phyloP scores from a whole-genome alignment of 2,329 filamentous ascomycete species.

The Beauveria varroae region DNA sequence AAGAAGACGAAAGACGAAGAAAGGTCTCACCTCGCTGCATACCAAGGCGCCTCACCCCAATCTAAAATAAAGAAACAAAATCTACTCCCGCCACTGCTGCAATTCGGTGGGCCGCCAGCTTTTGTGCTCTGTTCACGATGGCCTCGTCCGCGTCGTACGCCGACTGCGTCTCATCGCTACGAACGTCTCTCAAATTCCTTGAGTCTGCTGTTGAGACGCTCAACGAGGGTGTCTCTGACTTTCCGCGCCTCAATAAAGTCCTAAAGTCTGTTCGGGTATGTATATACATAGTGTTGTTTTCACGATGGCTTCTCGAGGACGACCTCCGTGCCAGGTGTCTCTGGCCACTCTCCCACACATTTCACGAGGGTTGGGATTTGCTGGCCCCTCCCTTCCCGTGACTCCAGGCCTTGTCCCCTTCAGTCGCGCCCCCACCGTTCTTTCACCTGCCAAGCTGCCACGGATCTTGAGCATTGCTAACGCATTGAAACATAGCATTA shows the following conservation, averaged over 20 bases:
- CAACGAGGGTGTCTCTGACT: conserved; percentile 48
- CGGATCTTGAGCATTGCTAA: background rate
- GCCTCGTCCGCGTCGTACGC: conserved; percentile 34
- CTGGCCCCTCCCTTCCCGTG: background rate
- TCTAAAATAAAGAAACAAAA: background rate
- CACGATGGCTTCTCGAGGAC: conserved; percentile 2
- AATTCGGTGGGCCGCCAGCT: conserved; percentile 2
- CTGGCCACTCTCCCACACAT: background rate
- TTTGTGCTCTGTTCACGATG: conserved; percentile 13
- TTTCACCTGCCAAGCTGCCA: background rate
- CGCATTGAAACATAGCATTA: conserved; percentile 59
- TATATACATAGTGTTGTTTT: conserved; percentile 10
- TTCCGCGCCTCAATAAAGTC: conserved; percentile 46
- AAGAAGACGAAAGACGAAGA: background rate
- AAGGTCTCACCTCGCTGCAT: background rate
- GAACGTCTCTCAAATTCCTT: conserved; percentile 52
- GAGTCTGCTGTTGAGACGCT: conserved; percentile 53
- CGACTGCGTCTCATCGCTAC: conserved; percentile 53
- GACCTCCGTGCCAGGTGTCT: background rate
- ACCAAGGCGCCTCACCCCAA: background rate
- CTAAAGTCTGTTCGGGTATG: conserved; percentile 51
- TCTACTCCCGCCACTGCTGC: conserved; percentile 8
- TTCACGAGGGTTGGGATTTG: background rate
- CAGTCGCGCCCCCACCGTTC: background rate
- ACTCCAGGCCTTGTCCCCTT: background rate